A percentile compares a stretch with the other conserved stretches of the same genome.
Evolutionary conservation across 129 eudicot genomes (phyloP).

Genomic region (Tagetes patula): DNA sequence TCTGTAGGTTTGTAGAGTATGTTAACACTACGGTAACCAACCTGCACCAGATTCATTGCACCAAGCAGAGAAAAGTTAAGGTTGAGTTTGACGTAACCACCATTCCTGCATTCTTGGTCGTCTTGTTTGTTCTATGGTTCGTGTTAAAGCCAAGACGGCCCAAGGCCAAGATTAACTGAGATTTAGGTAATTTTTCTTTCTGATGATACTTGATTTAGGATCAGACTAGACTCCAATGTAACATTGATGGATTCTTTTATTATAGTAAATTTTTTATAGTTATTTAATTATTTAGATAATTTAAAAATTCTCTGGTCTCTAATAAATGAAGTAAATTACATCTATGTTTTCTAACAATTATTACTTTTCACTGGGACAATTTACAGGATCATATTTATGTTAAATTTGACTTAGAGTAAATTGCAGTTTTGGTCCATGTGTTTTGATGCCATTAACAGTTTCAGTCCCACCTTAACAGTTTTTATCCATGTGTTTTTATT

Average conservation of each 20-base stretch:
- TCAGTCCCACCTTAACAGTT: too few relatives aligned
- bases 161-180: conserved; percentile 88
- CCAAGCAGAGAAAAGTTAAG: conserved; percentile 74
- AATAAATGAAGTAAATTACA: not conserved
- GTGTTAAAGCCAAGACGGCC: conserved; percentile 81
- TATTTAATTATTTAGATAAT: not conserved
- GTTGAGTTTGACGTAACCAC: conserved; percentile 83
- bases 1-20: conserved; percentile 64
- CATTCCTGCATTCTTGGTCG: conserved; percentile 76
- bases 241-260: conserved; percentile 16
- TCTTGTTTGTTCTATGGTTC: conserved; percentile 61
- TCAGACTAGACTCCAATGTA: conserved; percentile 11
- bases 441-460: too few relatives aligned
- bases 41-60: conserved; percentile 87
- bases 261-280: not conserved
- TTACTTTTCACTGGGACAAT: not conserved
- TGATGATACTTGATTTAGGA: conserved; percentile 27
- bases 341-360: not conserved
- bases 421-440: too few relatives aligned
- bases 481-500: too few relatives aligned
- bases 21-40: conserved; percentile 60
- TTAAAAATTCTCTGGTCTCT: not conserved
- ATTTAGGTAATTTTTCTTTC: not conserved
- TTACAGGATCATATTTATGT: not conserved
- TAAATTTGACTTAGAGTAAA: not conserved